Evolutionary conservation across 2,329 filamentous ascomycete genomes (phyloP), one percentile per base, ranked within the genome.

Genomic region (Trichoderma koningii): DNA sequence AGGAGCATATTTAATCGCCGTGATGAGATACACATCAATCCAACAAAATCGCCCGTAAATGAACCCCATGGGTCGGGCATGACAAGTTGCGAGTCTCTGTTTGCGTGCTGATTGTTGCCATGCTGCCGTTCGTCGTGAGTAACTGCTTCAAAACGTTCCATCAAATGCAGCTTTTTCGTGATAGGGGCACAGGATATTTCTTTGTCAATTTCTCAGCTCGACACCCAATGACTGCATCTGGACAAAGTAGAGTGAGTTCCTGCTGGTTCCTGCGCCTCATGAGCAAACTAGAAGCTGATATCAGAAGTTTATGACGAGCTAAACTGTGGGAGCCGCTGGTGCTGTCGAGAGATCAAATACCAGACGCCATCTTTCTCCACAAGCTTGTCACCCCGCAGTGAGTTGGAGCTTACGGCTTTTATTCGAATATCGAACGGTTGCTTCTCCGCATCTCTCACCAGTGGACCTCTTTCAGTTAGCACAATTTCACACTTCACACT

Each of bases 21-120:
- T 48, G 41, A 63, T 64, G 53, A 56, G 45, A 64, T 50, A n/a
- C 48, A 38, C 55, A 34, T 38, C 19, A 50, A 59, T 57, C 14
- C 34, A 56, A 42, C 19, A 59, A 38, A 42, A 14, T 64, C 38
- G 59, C 59, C 59, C 59, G 14, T 15, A 45, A 28, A 30, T 7
- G 26, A 17, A 38, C 56, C 17, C 17, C 38, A 10, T 42, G 45
- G 56, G 56, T 19, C 23, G 56, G 56, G 56, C 47, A 34, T 51
- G 45, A 50, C 48, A 53, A 34, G 26, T 21, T 50, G 26, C 21
- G 26, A 23, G 30, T 50, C 19, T 5, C 30, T 7, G n/a, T 30
- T 38, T 12, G 10, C 34, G 34, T 38, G 34, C 10, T 38, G 34
- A 14, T n/a, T 19, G 5, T 19, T 59, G 34, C 30, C 7, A 7